Conservation (phyloP, 345 rosid species). For the Kandelia obovata region DNA sequence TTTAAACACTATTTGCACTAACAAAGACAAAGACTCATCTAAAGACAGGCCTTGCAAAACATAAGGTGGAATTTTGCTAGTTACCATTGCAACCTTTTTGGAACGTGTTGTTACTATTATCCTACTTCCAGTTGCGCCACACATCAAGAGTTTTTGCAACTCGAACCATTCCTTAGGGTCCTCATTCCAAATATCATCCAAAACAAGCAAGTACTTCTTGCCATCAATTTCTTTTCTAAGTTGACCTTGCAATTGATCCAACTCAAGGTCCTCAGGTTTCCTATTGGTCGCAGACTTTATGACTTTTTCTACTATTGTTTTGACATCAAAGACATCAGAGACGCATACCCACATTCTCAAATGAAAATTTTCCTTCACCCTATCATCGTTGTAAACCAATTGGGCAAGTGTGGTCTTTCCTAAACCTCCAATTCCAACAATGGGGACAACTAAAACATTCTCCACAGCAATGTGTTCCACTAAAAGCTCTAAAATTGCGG, state of each 20-base stretch:
- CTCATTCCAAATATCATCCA: slow-evolving; percentile 20
- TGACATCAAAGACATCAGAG: slow-evolving; percentile 22
- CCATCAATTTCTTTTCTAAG: not conserved
- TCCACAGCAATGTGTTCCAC: not conserved
- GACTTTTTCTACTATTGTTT: slow-evolving; percentile 7
- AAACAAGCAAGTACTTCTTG: slow-evolving; percentile 14
- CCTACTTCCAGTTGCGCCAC: slow-evolving; percentile 15
- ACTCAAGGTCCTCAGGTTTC: not conserved
- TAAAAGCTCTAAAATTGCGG: not conserved
- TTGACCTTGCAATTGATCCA: slow-evolving; percentile 3
- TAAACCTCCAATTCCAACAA: slow-evolving; percentile 25
- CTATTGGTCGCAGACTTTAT: slow-evolving; percentile 10
- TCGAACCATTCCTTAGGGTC: not conserved
- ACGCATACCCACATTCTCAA: slow-evolving; percentile 25
- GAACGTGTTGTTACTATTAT: slow-evolving; percentile 19
- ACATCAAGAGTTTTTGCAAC: not conserved
- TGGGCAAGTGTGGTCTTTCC: slow-evolving; percentile 18
- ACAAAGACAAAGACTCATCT: slow-evolving; percentile 9
- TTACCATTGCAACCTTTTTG: slow-evolving; percentile 2
- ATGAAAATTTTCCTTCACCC: slow-evolving; percentile 14
- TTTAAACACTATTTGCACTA: slow-evolving; percentile 2
- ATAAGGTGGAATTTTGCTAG: not conserved
- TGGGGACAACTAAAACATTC: slow-evolving; percentile 8
- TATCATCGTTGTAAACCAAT: slow-evolving; percentile 19
- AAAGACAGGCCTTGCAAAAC: slow-evolving; percentile 3